phyloP scores from a whole-genome alignment of 768 basidiomycete genomes.

The Psilocybe subaeruginosa region DNA sequence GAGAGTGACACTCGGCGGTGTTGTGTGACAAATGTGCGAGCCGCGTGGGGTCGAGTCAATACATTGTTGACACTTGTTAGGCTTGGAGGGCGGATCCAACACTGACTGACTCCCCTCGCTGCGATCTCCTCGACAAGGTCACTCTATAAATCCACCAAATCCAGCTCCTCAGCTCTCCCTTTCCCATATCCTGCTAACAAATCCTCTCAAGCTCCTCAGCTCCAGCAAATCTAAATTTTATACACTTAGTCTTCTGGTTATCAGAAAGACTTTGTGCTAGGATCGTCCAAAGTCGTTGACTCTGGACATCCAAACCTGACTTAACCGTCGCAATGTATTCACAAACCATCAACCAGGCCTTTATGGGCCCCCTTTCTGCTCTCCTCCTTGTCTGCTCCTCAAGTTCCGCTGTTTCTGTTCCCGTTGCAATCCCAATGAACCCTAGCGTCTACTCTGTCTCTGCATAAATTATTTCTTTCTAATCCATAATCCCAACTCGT shows the following conservation, averaged over 20 bases:
- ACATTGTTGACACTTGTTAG: conserved; percentile 20
- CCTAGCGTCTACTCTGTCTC: conserved; percentile 36
- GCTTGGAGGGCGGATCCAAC: conserved; percentile 14
- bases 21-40: conserved; percentile 17
- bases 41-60: conserved; percentile 23
- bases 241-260: conserved; percentile 27
- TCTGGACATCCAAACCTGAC: conserved; percentile 40
- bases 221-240: neutral
- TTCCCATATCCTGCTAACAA: neutral
- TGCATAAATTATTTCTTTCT: conserved; percentile 33
- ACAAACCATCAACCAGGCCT: conserved; percentile 22
- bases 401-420: conserved; percentile 13
- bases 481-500: conserved; percentile 30
- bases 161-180: neutral
- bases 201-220: neutral
- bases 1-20: conserved; percentile 13
- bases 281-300: conserved; percentile 49
- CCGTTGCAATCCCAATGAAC: conserved; percentile 13
- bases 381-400: conserved; percentile 17
- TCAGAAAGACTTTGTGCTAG: conserved; percentile 41
- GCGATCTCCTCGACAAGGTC: conserved; percentile 8
- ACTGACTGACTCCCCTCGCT: conserved; percentile 23
- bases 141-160: conserved; percentile 19
- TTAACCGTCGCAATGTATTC: conserved; percentile 43
- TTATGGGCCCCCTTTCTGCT: conserved; percentile 16